A percentile compares a stretch with the other conserved stretches of the same genome.
phyloP scores from a whole-genome alignment of 2,329 filamentous ascomycete species.

The Aspergillus quadricinctus region DNA sequence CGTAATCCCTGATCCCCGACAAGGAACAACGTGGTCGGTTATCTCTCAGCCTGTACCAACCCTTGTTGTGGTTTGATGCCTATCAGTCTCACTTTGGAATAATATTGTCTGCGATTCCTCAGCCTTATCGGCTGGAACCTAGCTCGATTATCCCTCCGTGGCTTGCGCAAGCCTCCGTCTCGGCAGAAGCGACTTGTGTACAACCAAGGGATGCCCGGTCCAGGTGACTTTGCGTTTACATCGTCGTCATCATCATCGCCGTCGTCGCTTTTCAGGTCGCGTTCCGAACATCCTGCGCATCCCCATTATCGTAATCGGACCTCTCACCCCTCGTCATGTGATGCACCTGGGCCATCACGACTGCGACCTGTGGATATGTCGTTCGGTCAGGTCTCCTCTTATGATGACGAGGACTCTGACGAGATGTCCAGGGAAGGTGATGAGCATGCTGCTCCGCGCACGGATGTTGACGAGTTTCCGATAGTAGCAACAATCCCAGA shows the following conservation, averaged over 20 bases:
- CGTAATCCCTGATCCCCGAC: conserved; percentile 17
- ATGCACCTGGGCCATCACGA: conserved; percentile 7
- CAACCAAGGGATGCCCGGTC: conserved; percentile 15
- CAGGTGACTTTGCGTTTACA: conserved; percentile 9
- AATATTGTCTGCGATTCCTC: not conserved
- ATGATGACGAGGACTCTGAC: not conserved
- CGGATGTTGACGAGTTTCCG: not conserved
- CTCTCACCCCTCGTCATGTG: conserved; percentile 11
- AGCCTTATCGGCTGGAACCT: not conserved
- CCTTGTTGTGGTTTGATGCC: conserved; percentile 4
- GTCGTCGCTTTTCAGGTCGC: not conserved
- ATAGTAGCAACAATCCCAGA: not conserved
- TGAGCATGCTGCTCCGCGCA: not conserved
- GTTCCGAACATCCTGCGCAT: not conserved
- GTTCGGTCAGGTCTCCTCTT: conserved; percentile 6
- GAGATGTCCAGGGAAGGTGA: not conserved
- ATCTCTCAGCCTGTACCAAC: conserved; percentile 3
- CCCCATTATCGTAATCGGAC: conserved; percentile 6
- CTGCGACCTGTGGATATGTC: conserved; percentile 4
- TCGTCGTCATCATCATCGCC: conserved; percentile 7
- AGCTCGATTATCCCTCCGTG: not conserved
- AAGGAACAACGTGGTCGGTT: conserved; percentile 17
- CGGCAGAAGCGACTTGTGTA: conserved; percentile 7
- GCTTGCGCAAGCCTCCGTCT: not conserved
- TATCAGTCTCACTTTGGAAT: conserved; percentile 5